phyloP scores from a whole-genome alignment of 768 basidiomycete species.

The Boletus vermiculosoides region DNA sequence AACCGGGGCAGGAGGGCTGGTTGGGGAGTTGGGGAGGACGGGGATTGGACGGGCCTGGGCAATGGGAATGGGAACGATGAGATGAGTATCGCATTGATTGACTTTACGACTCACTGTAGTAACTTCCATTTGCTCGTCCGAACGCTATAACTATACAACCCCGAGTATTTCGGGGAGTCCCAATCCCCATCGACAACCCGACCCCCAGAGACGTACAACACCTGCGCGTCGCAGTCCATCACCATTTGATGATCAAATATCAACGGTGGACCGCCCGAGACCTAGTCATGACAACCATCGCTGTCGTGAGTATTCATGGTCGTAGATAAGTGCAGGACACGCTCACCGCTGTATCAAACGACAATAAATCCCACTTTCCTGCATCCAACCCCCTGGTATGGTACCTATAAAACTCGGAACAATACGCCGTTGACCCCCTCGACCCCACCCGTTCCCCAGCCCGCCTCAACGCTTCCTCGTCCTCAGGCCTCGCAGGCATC shows the following conservation, averaged over 20 bases:
- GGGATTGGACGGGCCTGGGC: slow-evolving; percentile 23
- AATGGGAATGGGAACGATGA: background rate
- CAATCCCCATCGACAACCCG: slow-evolving; percentile 66
- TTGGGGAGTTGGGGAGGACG: slow-evolving; percentile 28
- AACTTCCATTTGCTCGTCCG: slow-evolving; percentile 63
- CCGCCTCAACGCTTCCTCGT: slow-evolving; percentile 19
- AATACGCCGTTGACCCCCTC: slow-evolving; percentile 33
- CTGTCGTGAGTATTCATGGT: background rate
- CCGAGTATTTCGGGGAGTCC: slow-evolving; percentile 61
- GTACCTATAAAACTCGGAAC: slow-evolving; percentile 77
- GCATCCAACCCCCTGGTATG: slow-evolving; percentile 38
- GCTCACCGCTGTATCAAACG: slow-evolving; percentile 64
- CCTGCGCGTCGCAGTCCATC: slow-evolving; percentile 67
- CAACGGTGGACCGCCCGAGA: slow-evolving; percentile 65
- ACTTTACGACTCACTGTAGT: slow-evolving; percentile 52
- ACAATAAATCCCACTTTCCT: slow-evolving; percentile 73
- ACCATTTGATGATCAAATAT: slow-evolving; percentile 83
- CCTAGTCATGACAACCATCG: slow-evolving; percentile 33
- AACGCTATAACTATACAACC: slow-evolving; percentile 72
- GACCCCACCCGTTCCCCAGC: slow-evolving; percentile 21
- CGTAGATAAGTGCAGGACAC: background rate
- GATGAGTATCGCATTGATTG: background rate
- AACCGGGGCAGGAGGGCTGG: slow-evolving; percentile 57
- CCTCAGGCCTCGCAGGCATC: slow-evolving; percentile 23
- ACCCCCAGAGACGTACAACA: slow-evolving; percentile 76